phyloP scores from a whole-genome alignment of 2,329 filamentous ascomycete genomes.

The Exophiala mesophila region DNA sequence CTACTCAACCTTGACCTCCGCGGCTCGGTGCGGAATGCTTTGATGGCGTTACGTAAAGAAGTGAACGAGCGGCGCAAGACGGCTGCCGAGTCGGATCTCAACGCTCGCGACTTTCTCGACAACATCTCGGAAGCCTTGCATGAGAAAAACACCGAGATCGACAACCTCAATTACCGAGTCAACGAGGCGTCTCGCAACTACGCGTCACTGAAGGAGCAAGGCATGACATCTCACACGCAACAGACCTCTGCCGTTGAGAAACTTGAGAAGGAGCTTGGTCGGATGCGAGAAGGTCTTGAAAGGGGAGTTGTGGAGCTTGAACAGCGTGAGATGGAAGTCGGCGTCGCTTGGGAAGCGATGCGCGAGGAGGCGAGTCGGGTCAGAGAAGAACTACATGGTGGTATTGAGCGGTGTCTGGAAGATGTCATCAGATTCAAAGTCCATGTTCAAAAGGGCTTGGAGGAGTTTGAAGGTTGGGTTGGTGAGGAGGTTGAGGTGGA shows the following conservation, averaged over 20 bases:
- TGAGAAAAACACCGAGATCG: conserved; percentile 88
- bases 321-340: conserved; percentile 57
- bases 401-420: conserved; percentile 92
- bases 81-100: conserved; percentile 85
- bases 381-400: conserved; percentile 95
- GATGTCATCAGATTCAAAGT: conserved; percentile 99
- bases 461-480: conserved; percentile 92
- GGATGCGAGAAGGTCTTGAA: conserved; percentile 27
- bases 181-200: conserved; percentile 83
- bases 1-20: conserved; percentile 85
- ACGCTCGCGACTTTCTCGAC: conserved; percentile 87
- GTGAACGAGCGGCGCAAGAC: conserved; percentile 81
- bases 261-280: conserved; percentile 93
- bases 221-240: conserved; percentile 78
- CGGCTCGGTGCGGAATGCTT: conserved; percentile 71
- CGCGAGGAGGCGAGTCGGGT: conserved; percentile 38
- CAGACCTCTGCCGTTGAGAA: conserved; percentile 94
- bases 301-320: conserved; percentile 37
- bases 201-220: conserved; percentile 80
- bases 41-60: conserved; percentile 76
- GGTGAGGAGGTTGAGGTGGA: conserved; percentile 88
- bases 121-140: conserved; percentile 95
- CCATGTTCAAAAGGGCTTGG: conserved; percentile 84
- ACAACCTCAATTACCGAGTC: conserved; percentile 82
- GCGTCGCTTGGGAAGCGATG: conserved; percentile 26